These are phyloP conservation scores for Leccinum obscurum DNA, from an alignment of 768 basidiomycete species.

Conservation along the genomic window DNA sequence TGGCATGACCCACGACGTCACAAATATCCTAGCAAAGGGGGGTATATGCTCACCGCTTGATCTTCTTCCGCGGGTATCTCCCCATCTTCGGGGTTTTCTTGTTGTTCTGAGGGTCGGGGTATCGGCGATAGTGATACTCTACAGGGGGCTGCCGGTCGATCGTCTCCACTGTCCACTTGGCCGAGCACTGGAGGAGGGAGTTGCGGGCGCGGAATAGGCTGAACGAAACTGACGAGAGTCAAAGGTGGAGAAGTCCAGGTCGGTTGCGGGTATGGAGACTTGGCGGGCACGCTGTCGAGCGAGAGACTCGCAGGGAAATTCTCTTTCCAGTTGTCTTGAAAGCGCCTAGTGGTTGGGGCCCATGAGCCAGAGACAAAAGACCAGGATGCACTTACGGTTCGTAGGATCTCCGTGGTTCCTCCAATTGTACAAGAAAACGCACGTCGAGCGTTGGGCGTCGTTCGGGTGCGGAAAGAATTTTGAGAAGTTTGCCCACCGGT, in stretches of 20 bases:
- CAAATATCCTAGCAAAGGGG: background rate
- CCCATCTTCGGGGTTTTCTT: background rate
- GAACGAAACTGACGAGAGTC: slow-evolving; percentile 24
- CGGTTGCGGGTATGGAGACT: slow-evolving; percentile 29
- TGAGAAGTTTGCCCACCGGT: slow-evolving; percentile 22
- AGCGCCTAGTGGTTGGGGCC: background rate
- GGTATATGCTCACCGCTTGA: slow-evolving; percentile 4
- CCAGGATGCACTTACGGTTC: slow-evolving; percentile 24
- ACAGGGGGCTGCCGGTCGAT: background rate
- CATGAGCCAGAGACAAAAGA: background rate
- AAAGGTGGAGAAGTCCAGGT: slow-evolving; percentile 22
- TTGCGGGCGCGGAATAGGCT: slow-evolving; percentile 21
- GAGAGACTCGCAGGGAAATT: slow-evolving; percentile 17
- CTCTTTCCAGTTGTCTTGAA: slow-evolving; percentile 29
- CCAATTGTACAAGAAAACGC: slow-evolving; percentile 34
- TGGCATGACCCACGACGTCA: background rate
- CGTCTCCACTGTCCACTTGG: background rate
- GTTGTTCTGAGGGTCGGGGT: background rate
- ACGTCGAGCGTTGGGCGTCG: slow-evolving; percentile 16
- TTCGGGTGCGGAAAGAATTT: background rate
- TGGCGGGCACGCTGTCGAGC: slow-evolving; percentile 15
- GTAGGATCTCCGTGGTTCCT: slow-evolving; percentile 31
- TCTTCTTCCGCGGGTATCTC: background rate
- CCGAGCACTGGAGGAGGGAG: background rate
- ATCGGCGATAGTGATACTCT: background rate